Evolutionary conservation across 768 basidiomycete species (phyloP).

Genomic region (Pleurotus citrinopileatus): DNA sequence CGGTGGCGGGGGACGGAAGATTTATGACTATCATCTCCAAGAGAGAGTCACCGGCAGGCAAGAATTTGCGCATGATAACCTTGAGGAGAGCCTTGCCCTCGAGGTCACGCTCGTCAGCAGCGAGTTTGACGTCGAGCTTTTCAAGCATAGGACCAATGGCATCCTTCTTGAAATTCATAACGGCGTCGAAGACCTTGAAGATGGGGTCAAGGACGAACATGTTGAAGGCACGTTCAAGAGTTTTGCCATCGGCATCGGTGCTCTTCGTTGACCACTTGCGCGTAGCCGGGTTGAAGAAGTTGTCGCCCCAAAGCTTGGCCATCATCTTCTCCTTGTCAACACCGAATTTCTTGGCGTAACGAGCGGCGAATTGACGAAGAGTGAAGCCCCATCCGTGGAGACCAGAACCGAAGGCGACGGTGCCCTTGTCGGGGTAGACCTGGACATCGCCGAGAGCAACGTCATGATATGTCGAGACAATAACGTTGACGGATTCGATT

Average conservation of each 20-base stretch:
- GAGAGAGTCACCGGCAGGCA: slow-evolving; percentile 97
- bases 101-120: slow-evolving; percentile 84
- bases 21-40: slow-evolving; percentile 99
- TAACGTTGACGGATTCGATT: slow-evolving; percentile 97
- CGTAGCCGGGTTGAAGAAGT: slow-evolving; percentile 97
- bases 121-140: slow-evolving; percentile 93
- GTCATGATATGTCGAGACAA: slow-evolving; percentile 97
- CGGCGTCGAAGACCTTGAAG: slow-evolving; percentile 96
- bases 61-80: slow-evolving; percentile 98
- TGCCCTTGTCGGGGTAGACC: slow-evolving; percentile 97
- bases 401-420: slow-evolving; percentile 98
- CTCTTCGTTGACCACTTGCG: slow-evolving; percentile 91
- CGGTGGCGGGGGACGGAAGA: slow-evolving; percentile 95
- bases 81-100: slow-evolving; percentile 97
- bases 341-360: slow-evolving; percentile 98
- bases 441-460: slow-evolving; percentile 94
- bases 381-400: slow-evolving; percentile 99
- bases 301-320: slow-evolving; percentile 97
- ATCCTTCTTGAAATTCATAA: slow-evolving; percentile 99
- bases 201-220: slow-evolving; percentile 98
- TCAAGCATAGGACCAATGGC: slow-evolving; percentile 79
- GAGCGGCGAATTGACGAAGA: slow-evolving; percentile 91
- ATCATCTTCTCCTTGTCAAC: slow-evolving; percentile 99
- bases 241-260: slow-evolving; percentile 76
- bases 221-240: slow-evolving; percentile 98